phyloP scores from a whole-genome alignment of 2,329 filamentous ascomycete genomes.

The Leptographium wingfieldii region DNA sequence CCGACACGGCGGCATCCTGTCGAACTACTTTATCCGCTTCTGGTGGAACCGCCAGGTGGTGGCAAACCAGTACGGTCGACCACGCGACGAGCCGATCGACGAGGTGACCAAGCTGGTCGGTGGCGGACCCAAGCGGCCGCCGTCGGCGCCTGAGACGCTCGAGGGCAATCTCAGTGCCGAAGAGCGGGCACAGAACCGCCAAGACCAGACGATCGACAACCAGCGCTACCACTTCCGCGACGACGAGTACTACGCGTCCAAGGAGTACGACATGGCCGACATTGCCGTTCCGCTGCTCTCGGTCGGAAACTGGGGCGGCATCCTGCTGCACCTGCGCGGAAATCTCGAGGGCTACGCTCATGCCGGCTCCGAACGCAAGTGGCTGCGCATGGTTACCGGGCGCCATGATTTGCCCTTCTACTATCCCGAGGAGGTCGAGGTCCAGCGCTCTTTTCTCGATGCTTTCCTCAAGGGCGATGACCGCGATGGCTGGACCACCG shows the following conservation, averaged over 20 bases:
- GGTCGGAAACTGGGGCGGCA: slow-evolving; percentile 61
- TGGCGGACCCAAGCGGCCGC: slow-evolving; percentile 11
- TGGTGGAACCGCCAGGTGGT: slow-evolving; percentile 59
- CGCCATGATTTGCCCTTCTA: slow-evolving; percentile 63
- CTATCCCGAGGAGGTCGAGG: slow-evolving; percentile 53
- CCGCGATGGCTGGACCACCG: slow-evolving; percentile 44
- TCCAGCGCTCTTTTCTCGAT: slow-evolving; percentile 56
- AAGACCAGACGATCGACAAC: slow-evolving; percentile 34
- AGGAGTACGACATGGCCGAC: slow-evolving; percentile 51
- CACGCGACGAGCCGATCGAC: slow-evolving; percentile 12
- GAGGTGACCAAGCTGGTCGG: slow-evolving; percentile 22
- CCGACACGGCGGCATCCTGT: slow-evolving; percentile 49
- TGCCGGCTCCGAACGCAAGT: slow-evolving; percentile 55
- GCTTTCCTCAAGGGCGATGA: slow-evolving; percentile 60
- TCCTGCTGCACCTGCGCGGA: slow-evolving; percentile 54
- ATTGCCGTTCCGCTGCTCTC: slow-evolving; percentile 55
- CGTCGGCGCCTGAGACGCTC: slow-evolving; percentile 30
- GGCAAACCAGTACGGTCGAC: slow-evolving; percentile 53
- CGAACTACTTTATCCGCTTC: slow-evolving; percentile 44
- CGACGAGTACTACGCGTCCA: slow-evolving; percentile 49
- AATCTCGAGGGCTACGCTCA: slow-evolving; percentile 54
- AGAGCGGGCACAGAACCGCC: slow-evolving; percentile 33
- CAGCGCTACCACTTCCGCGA: slow-evolving; percentile 44
- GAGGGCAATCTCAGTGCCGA: slow-evolving; percentile 45
- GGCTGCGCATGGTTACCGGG: slow-evolving; percentile 55